phyloP scores from a whole-genome alignment of 2,329 filamentous ascomycete species.

The Cryphonectria naterciae region DNA sequence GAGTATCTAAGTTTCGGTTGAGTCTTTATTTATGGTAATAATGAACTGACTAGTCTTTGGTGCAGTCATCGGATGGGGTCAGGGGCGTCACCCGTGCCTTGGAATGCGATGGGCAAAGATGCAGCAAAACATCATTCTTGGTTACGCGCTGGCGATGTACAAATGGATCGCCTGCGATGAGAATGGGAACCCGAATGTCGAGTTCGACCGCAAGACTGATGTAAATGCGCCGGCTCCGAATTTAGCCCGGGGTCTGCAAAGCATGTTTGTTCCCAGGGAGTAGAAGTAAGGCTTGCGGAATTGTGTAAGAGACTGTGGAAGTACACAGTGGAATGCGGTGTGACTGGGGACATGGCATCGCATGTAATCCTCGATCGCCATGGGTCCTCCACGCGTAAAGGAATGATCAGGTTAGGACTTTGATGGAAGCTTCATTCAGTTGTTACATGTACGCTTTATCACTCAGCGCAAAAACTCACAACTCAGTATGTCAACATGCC shows the following conservation, averaged over 20 bases:
- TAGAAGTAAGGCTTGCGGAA: not conserved
- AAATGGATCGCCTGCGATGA: conserved; percentile 26
- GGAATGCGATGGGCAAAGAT: conserved; percentile 31
- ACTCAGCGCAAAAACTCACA: not conserved
- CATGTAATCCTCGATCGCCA: not conserved
- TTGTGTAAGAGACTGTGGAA: not conserved
- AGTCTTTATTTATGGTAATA: not conserved
- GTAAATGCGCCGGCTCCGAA: not conserved
- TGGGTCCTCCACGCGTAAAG: not conserved
- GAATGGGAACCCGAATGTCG: not conserved
- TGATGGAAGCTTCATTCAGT: not conserved
- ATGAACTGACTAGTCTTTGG: conserved; percentile 7
- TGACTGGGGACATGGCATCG: not conserved
- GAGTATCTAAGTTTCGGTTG: conserved; percentile 10
- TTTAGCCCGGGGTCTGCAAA: not conserved
- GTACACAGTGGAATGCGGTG: not conserved
- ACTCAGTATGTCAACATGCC: not conserved
- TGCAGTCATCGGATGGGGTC: conserved; percentile 30
- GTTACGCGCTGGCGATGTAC: conserved; percentile 26
- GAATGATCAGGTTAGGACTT: too few relatives aligned
- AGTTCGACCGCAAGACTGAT: not conserved
- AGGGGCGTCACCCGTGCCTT: conserved; percentile 28
- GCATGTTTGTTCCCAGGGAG: not conserved
- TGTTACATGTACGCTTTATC: not conserved
- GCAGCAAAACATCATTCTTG: conserved; percentile 29